phyloP scores from a whole-genome alignment of 306 rosid genomes.

The Urtica urens region DNA sequence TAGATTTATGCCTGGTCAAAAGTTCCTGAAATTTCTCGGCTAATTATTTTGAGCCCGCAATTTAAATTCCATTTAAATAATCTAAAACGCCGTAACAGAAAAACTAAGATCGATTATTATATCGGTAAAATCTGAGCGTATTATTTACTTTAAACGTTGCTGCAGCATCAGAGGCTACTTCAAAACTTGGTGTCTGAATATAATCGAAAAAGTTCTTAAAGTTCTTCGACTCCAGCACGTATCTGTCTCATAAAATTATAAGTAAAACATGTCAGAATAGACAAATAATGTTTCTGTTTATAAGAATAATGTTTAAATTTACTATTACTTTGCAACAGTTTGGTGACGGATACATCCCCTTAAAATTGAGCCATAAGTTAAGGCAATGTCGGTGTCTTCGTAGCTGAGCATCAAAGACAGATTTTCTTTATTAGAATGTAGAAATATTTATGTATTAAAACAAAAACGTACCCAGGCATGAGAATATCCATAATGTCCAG shows the following conservation, averaged over 20 bases:
- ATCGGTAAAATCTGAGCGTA: neutral
- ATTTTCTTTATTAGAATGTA: neutral
- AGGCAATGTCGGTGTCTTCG: constrained; percentile 25
- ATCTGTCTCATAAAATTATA: too few relatives aligned
- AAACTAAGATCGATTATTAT: neutral
- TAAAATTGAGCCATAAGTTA: constrained; percentile 25
- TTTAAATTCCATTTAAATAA: too few relatives aligned
- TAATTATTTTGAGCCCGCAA: neutral
- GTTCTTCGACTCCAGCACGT: constrained; percentile 29
- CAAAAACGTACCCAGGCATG: constrained; percentile 34
- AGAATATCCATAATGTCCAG: constrained; percentile 44
- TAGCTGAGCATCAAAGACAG: constrained; percentile 20
- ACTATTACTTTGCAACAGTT: constrained; percentile 25
- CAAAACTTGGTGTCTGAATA: constrained; percentile 25
- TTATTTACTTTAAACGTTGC: constrained; percentile 24
- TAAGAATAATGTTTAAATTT: neutral
- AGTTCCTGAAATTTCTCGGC: constrained; percentile 27
- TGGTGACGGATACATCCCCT: constrained; percentile 39
- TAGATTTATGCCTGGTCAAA: constrained; percentile 40
- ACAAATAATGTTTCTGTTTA: neutral
- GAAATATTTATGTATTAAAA: neutral
- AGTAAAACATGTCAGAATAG: too few relatives aligned
- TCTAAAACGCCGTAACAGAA: too few relatives aligned
- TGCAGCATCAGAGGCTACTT: constrained; percentile 31
- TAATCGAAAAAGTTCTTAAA: constrained; percentile 30